These are phyloP conservation scores for Fusarium illudens DNA, from an alignment of 2,329 filamentous ascomycete species.

Conservation along the genomic window DNA sequence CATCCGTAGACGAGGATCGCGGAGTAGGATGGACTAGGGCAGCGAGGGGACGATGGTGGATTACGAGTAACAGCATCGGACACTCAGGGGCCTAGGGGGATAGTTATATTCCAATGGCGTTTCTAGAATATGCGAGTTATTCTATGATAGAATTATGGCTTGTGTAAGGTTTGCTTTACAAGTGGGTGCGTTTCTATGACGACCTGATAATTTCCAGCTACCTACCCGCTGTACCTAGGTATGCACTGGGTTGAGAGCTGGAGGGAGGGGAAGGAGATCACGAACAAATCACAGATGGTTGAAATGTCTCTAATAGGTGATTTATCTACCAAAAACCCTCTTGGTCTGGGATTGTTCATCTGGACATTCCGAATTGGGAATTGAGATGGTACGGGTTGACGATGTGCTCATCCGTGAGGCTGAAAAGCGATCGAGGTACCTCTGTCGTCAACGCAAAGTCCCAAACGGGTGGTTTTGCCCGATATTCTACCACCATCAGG, in stretches of 20 bases:
- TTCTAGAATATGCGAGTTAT: not conserved
- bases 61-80: conserved; percentile 2
- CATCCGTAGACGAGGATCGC: conserved; percentile 46
- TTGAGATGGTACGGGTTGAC: not conserved
- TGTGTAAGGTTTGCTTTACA: not conserved
- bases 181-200: conserved; percentile 26
- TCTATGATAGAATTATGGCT: not conserved
- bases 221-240: not conserved
- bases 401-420: not conserved
- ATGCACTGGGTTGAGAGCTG: not conserved
- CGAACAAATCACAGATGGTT: not conserved
- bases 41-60: not conserved
- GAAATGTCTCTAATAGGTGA: not conserved
- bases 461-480: not conserved
- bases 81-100: conserved; percentile 10
- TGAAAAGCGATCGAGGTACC: not conserved
- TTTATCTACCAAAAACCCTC: not conserved
- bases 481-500: not conserved
- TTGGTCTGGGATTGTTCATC: not conserved
- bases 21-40: conserved; percentile 26
- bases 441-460: not conserved
- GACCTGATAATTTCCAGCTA: conserved; percentile 20
- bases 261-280: not conserved
- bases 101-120: not conserved
- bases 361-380: not conserved